Evolutionary conservation across 345 rosid species (phyloP).

Genomic region (Tarenaya hassleriana): DNA sequence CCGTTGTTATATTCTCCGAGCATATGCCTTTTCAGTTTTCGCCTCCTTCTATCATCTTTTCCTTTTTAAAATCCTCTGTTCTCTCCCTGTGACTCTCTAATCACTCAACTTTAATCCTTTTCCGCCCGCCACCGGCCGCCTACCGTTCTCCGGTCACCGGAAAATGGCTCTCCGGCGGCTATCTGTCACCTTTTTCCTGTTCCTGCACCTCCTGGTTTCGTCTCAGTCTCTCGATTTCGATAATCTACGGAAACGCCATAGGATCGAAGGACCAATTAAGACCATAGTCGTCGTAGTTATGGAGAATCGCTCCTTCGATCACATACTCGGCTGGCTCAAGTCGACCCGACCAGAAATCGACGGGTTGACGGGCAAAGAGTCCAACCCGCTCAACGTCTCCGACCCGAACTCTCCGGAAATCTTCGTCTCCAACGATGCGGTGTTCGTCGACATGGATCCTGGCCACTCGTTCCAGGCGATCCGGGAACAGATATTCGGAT

Average conservation of each 20-base stretch:
- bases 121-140: background rate
- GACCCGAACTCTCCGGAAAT: slow-evolving; percentile 52
- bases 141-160: slow-evolving; percentile 3
- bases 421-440: slow-evolving; percentile 67
- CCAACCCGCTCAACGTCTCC: slow-evolving; percentile 47
- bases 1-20: slow-evolving; percentile 18
- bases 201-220: slow-evolving; percentile 49
- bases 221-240: slow-evolving; percentile 43
- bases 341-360: slow-evolving; percentile 81
- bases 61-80: background rate
- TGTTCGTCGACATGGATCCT: slow-evolving; percentile 88
- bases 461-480: slow-evolving; percentile 98
- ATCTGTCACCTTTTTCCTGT: slow-evolving; percentile 22
- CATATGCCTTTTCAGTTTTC: slow-evolving; percentile 4
- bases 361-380: slow-evolving; percentile 70
- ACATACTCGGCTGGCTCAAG: slow-evolving; percentile 93
- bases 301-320: slow-evolving; percentile 99
- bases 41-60: background rate
- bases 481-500: slow-evolving; percentile 94
- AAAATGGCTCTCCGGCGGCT: slow-evolving; percentile 43
- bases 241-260: slow-evolving; percentile 28
- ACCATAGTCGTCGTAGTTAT: slow-evolving; percentile 83
- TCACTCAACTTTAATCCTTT: background rate
- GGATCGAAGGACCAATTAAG: slow-evolving; percentile 82
- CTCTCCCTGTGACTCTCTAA: background rate